phyloP scores from a whole-genome alignment of 2,329 filamentous ascomycete genomes.

The Ophiobolus disseminans region DNA sequence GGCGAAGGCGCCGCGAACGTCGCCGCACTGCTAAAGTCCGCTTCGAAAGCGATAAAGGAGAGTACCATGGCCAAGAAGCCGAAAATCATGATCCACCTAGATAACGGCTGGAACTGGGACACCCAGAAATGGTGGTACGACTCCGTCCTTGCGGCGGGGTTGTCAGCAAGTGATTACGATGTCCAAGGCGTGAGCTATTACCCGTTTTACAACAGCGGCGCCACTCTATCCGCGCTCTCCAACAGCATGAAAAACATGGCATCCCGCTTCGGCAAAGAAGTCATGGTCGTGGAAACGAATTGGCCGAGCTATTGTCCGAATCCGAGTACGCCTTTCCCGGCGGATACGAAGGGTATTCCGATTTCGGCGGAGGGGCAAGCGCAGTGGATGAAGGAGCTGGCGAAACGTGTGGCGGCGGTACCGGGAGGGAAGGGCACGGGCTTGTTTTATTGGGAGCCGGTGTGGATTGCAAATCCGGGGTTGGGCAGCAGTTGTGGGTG shows the following conservation, averaged over 20 bases:
- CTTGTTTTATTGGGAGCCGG: conserved; percentile 77
- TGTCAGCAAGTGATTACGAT: conserved; percentile 67
- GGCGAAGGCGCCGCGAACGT: conserved; percentile 62
- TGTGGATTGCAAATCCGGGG: conserved; percentile 70
- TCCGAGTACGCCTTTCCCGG: conserved; percentile 65
- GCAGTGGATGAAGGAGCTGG: conserved; percentile 67
- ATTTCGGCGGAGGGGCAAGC: conserved; percentile 69
- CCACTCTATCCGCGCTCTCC: conserved; percentile 65
- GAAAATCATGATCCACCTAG: conserved; percentile 76
- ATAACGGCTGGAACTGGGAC: conserved; percentile 76
- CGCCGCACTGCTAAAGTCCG: conserved; percentile 69
- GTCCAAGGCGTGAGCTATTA: conserved; percentile 77
- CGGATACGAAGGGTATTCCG: conserved; percentile 66
- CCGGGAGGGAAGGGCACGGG: conserved; percentile 61
- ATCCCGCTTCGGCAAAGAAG: conserved; percentile 67
- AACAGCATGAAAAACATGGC: conserved; percentile 66
- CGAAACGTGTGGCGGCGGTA: conserved; percentile 61
- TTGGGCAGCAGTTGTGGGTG: conserved; percentile 70
- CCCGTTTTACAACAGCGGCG: conserved; percentile 70
- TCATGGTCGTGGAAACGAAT: conserved; percentile 74
- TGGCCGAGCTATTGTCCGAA: conserved; percentile 71
- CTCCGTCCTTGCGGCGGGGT: conserved; percentile 52
- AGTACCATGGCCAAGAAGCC: conserved; percentile 64
- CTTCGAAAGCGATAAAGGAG: conserved; percentile 69
- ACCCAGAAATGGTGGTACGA: conserved; percentile 72